phyloP scores from a whole-genome alignment of 495 filamentous ascomycete species.

The Penicillium goetzii region DNA sequence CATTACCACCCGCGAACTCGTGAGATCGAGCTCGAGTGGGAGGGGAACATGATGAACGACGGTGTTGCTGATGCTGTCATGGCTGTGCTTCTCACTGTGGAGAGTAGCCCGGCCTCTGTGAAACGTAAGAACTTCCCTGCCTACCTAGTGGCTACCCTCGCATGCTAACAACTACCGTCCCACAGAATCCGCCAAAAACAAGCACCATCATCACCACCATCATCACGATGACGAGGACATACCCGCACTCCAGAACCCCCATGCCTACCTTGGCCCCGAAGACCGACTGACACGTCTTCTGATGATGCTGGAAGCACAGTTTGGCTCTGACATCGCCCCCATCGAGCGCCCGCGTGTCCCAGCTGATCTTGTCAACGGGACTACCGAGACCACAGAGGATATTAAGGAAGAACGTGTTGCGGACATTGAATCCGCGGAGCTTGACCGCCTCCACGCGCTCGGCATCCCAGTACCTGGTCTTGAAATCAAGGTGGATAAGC shows the following conservation, averaged over 20 bases:
- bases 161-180: constrained; percentile 2
- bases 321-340: constrained; percentile 76
- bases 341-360: constrained; percentile 68
- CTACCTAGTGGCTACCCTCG: background rate
- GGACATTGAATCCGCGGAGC: constrained; percentile 61
- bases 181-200: constrained; percentile 58
- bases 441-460: constrained; percentile 71
- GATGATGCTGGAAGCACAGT: constrained; percentile 97
- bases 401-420: constrained; percentile 45
- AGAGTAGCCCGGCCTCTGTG: constrained; percentile 92
- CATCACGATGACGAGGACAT: constrained; percentile 47
- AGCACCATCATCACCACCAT: constrained; percentile 55
- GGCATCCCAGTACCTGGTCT: constrained; percentile 90
- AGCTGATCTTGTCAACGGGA: constrained; percentile 44
- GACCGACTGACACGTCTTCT: constrained; percentile 82
- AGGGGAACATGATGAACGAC: constrained; percentile 96
- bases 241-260: constrained; percentile 59
- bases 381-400: constrained; percentile 33
- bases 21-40: constrained; percentile 92
- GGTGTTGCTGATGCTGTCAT: constrained; percentile 95
- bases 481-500: constrained; percentile 84
- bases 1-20: constrained; percentile 65
- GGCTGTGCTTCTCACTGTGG: constrained; percentile 84
- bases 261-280: constrained; percentile 67
- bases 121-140: constrained; percentile 66